phyloP scores from a whole-genome alignment of 768 basidiomycete species.

The Hericium rajendrae region DNA sequence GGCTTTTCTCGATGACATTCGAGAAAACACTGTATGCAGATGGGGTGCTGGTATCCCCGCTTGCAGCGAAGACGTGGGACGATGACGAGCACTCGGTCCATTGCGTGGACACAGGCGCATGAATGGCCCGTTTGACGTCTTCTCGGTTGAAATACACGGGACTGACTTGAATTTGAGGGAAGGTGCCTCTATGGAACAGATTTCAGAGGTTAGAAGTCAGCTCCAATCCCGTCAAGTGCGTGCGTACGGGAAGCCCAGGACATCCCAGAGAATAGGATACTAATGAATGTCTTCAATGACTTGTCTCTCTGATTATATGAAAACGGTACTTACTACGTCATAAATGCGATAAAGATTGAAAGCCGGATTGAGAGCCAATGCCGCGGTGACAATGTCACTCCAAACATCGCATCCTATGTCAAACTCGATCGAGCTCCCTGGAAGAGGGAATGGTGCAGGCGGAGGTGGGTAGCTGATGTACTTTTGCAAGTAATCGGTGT shows the following conservation, averaged over 20 bases:
- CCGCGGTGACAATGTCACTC: not conserved
- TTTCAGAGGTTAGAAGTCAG: not conserved
- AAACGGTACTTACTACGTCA: conserved; percentile 8
- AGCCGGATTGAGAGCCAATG: conserved; percentile 9
- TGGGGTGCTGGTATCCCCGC: conserved; percentile 3
- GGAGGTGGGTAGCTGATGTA: conserved; percentile 11
- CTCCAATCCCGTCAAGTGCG: too few species aligned
- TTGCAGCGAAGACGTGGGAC: not conserved
- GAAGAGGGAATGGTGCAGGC: conserved; percentile 8
- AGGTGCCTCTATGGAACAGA: conserved; percentile 6
- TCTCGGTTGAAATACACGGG: conserved; percentile 13
- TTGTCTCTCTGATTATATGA: not conserved
- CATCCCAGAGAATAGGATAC: conserved; percentile 11
- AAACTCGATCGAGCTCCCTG: conserved; percentile 1
- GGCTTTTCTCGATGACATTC: conserved; percentile 3
- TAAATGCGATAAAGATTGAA: conserved; percentile 12
- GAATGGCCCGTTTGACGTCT: conserved; percentile 14
- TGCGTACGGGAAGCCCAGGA: conserved; percentile 19
- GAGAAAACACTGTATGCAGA: conserved; percentile 2
- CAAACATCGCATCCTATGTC: conserved; percentile 8
- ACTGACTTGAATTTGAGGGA: conserved; percentile 6
- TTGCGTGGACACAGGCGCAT: conserved; percentile 7
- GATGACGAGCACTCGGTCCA: conserved; percentile 8
- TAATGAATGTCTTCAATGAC: not conserved
- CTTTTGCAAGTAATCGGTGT: conserved; percentile 6